Evolutionary conservation across 495 filamentous ascomycete species (phyloP).

Genomic region (Penicillium canescens): DNA sequence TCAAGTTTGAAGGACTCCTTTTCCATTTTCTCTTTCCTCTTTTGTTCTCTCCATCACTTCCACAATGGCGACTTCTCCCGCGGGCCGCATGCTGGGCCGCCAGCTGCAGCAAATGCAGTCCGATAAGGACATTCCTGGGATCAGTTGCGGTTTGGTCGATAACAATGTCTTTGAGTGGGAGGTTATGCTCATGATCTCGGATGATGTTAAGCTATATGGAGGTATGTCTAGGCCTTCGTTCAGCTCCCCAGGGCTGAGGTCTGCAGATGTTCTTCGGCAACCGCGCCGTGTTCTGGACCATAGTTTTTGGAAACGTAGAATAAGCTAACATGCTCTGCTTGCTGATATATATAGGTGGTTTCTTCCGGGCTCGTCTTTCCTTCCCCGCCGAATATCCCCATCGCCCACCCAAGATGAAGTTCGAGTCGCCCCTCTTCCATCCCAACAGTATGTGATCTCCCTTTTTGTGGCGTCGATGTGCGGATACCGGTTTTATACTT

Average conservation of each 20-base stretch:
- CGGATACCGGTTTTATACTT: not conserved
- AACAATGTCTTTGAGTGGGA: slow-evolving; percentile 99
- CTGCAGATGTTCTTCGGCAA: not conserved
- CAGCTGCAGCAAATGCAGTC: slow-evolving; percentile 94
- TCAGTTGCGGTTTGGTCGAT: slow-evolving; percentile 85
- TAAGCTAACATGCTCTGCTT: slow-evolving; percentile 5
- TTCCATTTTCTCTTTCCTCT: not conserved
- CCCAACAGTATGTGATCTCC: slow-evolving; percentile 68
- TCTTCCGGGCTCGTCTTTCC: slow-evolving; percentile 78
- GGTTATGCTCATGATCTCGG: slow-evolving; percentile 97
- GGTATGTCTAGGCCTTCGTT: slow-evolving; percentile 49
- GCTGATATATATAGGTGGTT: slow-evolving; percentile 61
- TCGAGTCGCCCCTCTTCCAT: slow-evolving; percentile 87
- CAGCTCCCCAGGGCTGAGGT: too few relatives aligned
- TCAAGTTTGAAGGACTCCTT: not conserved
- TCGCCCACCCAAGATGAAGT: slow-evolving; percentile 88
- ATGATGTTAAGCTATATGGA: slow-evolving; percentile 95
- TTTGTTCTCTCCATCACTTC: not conserved
- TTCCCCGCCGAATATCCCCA: slow-evolving; percentile 87
- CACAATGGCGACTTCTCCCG: slow-evolving; percentile 53
- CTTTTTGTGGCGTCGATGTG: too few relatives aligned
- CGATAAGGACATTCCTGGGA: slow-evolving; percentile 87
- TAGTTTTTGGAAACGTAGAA: not conserved
- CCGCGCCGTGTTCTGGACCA: not conserved
- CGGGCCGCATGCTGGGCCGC: slow-evolving; percentile 74